Base-by-base conservation (phyloP, 129 eudicot species). In the Artemisia annua region DNA sequence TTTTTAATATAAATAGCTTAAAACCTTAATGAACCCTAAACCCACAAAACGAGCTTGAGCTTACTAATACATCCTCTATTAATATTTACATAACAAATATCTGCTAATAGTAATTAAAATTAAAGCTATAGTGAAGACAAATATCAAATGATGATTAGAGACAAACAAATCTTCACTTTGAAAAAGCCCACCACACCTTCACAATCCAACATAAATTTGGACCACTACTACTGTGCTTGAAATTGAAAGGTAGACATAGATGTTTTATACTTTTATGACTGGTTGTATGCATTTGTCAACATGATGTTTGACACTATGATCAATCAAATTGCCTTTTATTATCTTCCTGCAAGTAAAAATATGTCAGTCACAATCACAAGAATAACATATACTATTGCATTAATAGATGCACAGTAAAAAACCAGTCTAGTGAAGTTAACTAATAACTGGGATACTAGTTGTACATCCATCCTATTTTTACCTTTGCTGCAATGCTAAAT, bases 291-390 rank as follows among this genome's bases (percentile, higher is more conserved):
- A 16, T 24, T 62, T 62, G 32, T 52, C 57, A 13, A 52, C 57
- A 52, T 52, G 57, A 52, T 62, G n/a, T 62, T 17, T 62, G 11
- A 28, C 67, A 20, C 15, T 62, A 62, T 62, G 48, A 62, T 62
- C 67, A 12, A 30, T 28, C 67, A 12, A 64, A 39, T 20, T 63
- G 51, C 69, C 69, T n/a, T 63, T 63, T 63, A 11, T 63, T 63
- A 32, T 28, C 69, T 63, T 35, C 51, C 69, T 39, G 20, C 69
- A 15, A n/a, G 51, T 39, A 39, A 63, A 9, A 35, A 35, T 11
- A 63, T 64, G 69, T 64, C 28, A 39, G 51, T 64, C 69, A 64
- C 69, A 9, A 20, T 64, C 69, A 64, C 48, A 15, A 62, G 48
- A 15, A 32, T 63, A 26, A 35, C 69, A 63, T 39, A 39, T 16